Evolutionary conservation across 441 rosid genomes (phyloP).

Genomic region (Breynia disticha): DNA sequence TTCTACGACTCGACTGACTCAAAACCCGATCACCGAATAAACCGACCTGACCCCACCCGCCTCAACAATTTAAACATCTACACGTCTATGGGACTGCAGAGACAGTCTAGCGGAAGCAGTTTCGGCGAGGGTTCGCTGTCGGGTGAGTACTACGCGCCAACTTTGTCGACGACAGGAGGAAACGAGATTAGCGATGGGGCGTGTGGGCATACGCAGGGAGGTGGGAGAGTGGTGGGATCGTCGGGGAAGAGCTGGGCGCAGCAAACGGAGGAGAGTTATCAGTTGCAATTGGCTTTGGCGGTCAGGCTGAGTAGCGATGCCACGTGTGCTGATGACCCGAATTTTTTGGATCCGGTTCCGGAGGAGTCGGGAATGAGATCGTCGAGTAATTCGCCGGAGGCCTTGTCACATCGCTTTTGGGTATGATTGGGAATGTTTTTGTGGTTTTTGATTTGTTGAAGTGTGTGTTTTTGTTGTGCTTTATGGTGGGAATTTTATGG

Average conservation of each 20-base stretch:
- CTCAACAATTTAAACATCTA: constrained; percentile 39
- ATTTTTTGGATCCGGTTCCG: constrained; percentile 74
- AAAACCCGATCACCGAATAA: constrained; percentile 40
- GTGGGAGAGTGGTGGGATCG: constrained; percentile 22
- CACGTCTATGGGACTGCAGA: constrained; percentile 56
- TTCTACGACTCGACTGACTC: constrained; percentile 56
- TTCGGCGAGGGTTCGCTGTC: constrained; percentile 91
- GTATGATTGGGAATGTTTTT: constrained; percentile 31
- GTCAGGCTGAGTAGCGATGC: constrained; percentile 80
- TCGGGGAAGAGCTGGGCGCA: constrained; percentile 95
- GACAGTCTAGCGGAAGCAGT: constrained; percentile 97
- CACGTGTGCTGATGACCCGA: constrained; percentile 86
- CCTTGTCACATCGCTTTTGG: constrained; percentile 89
- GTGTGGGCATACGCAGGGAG: no score
- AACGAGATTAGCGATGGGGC: constrained; percentile 53
- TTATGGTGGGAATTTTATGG: no score
- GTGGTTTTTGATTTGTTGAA: not conserved
- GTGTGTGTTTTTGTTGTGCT: not conserved
- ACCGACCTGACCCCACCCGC: constrained; percentile 33
- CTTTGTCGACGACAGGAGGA: constrained; percentile 43
- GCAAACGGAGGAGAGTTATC: constrained; percentile 99
- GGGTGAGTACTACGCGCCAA: constrained; percentile 69
- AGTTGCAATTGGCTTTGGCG: constrained; percentile 94
- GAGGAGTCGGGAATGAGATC: constrained; percentile 51
- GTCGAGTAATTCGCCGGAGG: constrained; percentile 53